phyloP scores from a whole-genome alignment of 176 grass and related monocot species.

The Pontederia crassipes region DNA sequence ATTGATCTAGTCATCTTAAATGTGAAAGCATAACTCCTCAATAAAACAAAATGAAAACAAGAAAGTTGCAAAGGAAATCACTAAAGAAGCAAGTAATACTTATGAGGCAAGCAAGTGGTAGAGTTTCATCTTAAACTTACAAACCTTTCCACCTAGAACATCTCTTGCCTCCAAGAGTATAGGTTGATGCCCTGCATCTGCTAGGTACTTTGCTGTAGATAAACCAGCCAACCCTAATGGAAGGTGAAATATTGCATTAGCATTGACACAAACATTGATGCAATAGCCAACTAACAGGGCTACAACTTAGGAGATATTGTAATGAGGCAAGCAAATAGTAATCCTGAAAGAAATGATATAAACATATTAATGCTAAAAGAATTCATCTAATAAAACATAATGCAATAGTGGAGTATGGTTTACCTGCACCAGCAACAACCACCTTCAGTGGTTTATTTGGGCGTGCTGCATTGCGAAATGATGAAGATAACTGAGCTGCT shows the following conservation, averaged over 20 bases:
- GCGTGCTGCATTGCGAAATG: conserved; percentile 36
- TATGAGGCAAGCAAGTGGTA: too few relatives aligned
- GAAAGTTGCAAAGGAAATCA: too few relatives aligned
- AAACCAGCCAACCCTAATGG: conserved; percentile 81
- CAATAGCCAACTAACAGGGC: not conserved
- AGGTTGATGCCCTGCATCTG: conserved; percentile 91
- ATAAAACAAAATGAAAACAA: too few relatives aligned
- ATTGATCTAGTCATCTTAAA: too few relatives aligned
- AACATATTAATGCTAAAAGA: not conserved
- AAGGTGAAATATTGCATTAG: conserved; percentile 13
- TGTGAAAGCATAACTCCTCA: too few relatives aligned
- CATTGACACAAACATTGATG: not conserved
- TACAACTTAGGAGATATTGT: too few relatives aligned
- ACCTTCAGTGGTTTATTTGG: conserved; percentile 67
- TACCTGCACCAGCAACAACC: conserved; percentile 94
- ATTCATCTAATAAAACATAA: not conserved
- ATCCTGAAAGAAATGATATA: not conserved
- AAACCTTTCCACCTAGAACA: conserved; percentile 93
- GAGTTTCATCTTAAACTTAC: conserved; percentile 1
- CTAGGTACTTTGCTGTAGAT: conserved; percentile 87
- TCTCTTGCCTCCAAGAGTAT: conserved; percentile 92
- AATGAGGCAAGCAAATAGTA: too few relatives aligned
- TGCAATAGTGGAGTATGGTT: not conserved
- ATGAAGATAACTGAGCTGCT: conserved; percentile 78
- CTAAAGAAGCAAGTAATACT: too few relatives aligned